Evolutionary conservation across 352 stramenopile genomes (phyloP), one percentile per base, ranked within the genome.

Genomic region (Phytophthora megakarya): DNA sequence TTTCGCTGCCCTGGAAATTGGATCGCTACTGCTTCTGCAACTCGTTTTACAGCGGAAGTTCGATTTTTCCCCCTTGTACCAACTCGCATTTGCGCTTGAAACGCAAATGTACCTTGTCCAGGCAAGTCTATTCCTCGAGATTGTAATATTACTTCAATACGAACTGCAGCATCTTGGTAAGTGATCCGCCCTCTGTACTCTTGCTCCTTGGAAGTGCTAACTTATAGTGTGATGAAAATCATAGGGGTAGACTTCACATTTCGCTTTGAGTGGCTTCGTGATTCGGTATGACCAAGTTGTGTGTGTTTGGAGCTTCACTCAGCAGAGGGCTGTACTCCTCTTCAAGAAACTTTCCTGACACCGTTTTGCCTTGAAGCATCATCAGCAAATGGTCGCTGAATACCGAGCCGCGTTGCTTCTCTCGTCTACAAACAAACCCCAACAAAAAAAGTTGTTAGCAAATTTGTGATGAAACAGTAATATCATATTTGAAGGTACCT

Each of bases 351-450:
- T 78, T 81, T 5, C 80, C 80, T 16, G 80, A 84, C 42, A 83
- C 57, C 9, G 77, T 83, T 57, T 79, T 80, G 45, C 80, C 76
- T 49, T 85, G 82, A 18, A 91, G 70, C 65, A 84, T 79, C 61
- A 68, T 67, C 39, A 91, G 51, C 22, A 91, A 65, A 49, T 86
- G 70, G 23, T 80, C 51, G 32, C 80, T 66, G 37, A 91, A 91
- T 3, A 65, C 72, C 3, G 58, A 76, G 0, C 68, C 76, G 33
- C 61, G 61, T 45, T 71, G 69, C 50, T 80, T 87, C 42, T 89
- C 82, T 18, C 21, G 64, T 47, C 66, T 67, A 40, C 19, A 56
- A 15, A 68, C 58, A 18, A 46, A 32, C 26, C n/a, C n/a, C n/a
- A n/a, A n/a, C n/a, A n/a, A n/a, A n/a, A n/a, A n/a, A n/a, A 32